Evolutionary conservation across 257 asterid genomes (phyloP), one percentile per base, ranked within the genome.

Genomic region (Ilex aquifolium): DNA sequence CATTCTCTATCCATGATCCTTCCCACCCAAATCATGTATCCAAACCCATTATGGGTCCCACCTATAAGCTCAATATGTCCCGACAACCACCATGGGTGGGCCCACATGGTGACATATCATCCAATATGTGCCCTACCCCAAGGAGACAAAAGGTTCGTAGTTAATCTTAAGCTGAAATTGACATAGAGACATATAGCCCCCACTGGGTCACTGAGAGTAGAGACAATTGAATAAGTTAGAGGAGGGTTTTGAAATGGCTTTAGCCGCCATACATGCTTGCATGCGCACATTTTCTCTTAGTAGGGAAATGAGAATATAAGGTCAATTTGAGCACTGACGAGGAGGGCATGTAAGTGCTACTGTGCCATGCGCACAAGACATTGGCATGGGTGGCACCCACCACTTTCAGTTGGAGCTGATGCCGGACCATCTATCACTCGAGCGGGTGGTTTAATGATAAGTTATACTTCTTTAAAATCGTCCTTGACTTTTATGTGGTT

Each of bases 161-260:
- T 56, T 72, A 57, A 71, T 73, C 81, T 60, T 63, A 57, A 77
- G 14, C 42, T 69, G 56, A 71, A 72, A 61, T 70, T 61, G 66
- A 55, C 30, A 63, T 42, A 61, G 42, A 65, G 80, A 85, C 95
- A 85, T 27, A 14, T 36, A 79, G 88, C 58, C 90, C 95, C 97
- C 89, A 90, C 86, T 32, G 62, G 78, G 67, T 66, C 69, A 69
- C 72, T 6, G 27, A 72, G 63, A 67, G 67, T 64, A 0, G 67
- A 71, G 76, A 75, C 76, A 75, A 59, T 31, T 77, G 51, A 63
- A 77, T 65, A 31, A 74, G 73, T 15, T 53, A 2, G 72, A n/a
- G 66, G 69, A 76, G 69, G 79, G 77, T 74, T 21, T 76, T 68
- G 74, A 77, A 62, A 57, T 74, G 70, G 60, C 78, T 77, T 80